Base-by-base conservation (phyloP, 176 grass and related monocot genomes). In the Otatea glauca region DNA sequence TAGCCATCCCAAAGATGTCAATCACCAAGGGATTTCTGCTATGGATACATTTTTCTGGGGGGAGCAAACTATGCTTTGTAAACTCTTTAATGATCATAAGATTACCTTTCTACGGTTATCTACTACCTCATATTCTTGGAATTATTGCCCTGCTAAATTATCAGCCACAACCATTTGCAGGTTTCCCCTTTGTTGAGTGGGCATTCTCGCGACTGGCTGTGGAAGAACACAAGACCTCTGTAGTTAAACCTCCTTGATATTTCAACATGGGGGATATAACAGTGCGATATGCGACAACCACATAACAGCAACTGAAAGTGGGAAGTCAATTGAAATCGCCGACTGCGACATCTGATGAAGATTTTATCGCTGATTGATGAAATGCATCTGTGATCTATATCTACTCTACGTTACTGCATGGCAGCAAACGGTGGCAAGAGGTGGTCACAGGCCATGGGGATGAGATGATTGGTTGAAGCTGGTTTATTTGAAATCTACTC, bases 171-270 rank as follows among this genome's bases (percentile, higher is more conserved):
- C 35, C 60, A n/a, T 88, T 78, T 86, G 56, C 49, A 95, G 93
- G 96, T 98, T 87, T 93, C 91, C 34, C 87, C 93, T 56, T 84
- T 92, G 67, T 53, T 98, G 65, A 89, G 70, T 78, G 93, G 93
- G 16, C 42, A 69, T 48, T 76, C 89, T 67, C 91, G 48, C 0
- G 87, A 98, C 64, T 98, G 96, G 96, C 89, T 98, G 67, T 85
- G 91, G 96, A 83, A 88, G n/a, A 98, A 95, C 73, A 93, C 93
- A 5, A 84, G 93, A 49, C 86, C 91, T 59, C 72, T 98, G 66
- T 83, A 78, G 60, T 34, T 63, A 25, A 32, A n/a, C n/a, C 35
- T 37, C 15, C 5, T 37, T 74, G 35, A 34, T 80, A 65, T 4
- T 35, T 47, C 8, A 5, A 60, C 9, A 16, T 14, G 16, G 1